phyloP scores from a whole-genome alignment of 2,329 filamentous ascomycete species.

The Aspergillus jensenii region DNA sequence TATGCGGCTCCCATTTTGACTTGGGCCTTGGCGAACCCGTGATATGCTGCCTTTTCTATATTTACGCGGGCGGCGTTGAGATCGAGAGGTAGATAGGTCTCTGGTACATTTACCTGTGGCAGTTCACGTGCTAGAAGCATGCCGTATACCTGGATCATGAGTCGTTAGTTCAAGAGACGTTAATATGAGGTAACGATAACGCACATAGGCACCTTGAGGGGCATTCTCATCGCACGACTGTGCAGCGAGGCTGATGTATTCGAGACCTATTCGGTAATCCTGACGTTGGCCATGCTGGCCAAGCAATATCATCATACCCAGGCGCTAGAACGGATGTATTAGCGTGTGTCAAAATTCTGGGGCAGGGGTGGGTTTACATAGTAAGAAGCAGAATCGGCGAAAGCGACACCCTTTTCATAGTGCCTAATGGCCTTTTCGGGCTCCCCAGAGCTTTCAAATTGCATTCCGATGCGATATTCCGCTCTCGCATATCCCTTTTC shows the following conservation, averaged over 20 bases:
- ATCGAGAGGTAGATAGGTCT: slow-evolving; percentile 68
- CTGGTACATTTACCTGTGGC: slow-evolving; percentile 83
- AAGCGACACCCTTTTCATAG: slow-evolving; percentile 77
- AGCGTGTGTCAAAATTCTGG: background rate
- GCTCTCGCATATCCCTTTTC: slow-evolving; percentile 83
- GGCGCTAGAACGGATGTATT: slow-evolving; percentile 56
- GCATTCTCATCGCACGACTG: slow-evolving; percentile 92
- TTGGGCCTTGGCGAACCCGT: slow-evolving; percentile 94
- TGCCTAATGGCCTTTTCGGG: slow-evolving; percentile 86
- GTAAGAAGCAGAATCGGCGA: slow-evolving; percentile 83
- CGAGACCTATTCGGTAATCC: slow-evolving; percentile 73
- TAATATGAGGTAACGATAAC: slow-evolving; percentile 15
- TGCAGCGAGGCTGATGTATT: slow-evolving; percentile 80
- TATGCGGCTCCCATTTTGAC: slow-evolving; percentile 96
- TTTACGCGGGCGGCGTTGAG: slow-evolving; percentile 75
- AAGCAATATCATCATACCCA: slow-evolving; percentile 96
- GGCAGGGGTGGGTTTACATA: slow-evolving; percentile 45
- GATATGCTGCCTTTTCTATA: slow-evolving; percentile 93
- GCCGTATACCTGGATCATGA: slow-evolving; percentile 64
- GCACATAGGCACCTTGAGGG: slow-evolving; percentile 84
- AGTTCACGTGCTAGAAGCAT: slow-evolving; percentile 91
- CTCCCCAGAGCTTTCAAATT: slow-evolving; percentile 94
- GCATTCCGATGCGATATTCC: slow-evolving; percentile 97
- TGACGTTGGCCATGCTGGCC: slow-evolving; percentile 89
- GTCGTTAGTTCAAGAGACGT: slow-evolving; percentile 5